Evolutionary conservation across 2,329 filamentous ascomycete species (phyloP).

Genomic region (Pseudogymnoascus sp.): DNA sequence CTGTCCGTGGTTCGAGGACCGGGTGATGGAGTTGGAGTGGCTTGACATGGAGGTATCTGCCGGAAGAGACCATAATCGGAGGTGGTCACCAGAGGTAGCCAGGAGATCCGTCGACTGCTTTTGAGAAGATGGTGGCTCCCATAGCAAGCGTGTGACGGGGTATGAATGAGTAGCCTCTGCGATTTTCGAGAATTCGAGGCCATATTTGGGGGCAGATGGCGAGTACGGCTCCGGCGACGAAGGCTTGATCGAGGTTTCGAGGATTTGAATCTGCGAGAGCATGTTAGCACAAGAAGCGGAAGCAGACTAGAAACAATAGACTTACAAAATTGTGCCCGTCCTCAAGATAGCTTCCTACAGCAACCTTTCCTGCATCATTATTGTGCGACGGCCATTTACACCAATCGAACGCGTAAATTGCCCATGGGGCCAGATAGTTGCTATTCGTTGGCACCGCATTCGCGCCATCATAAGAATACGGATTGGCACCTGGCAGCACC

Average conservation of each 20-base stretch:
- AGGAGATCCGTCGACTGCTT: conserved; percentile 94
- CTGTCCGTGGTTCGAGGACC: conserved; percentile 50
- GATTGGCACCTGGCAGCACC: conserved; percentile 45
- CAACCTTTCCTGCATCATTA: conserved; percentile 81
- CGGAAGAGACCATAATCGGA: conserved; percentile 88
- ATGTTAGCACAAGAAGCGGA: not conserved
- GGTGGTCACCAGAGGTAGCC: conserved; percentile 88
- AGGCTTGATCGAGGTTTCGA: conserved; percentile 73
- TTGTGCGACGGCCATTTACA: conserved; percentile 90
- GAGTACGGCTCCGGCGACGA: conserved; percentile 61
- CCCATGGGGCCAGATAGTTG: conserved; percentile 91
- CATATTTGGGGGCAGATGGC: conserved; percentile 63
- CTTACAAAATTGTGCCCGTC: conserved; percentile 95
- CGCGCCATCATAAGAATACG: conserved; percentile 56
- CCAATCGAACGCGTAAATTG: conserved; percentile 96
- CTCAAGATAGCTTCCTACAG: conserved; percentile 91
- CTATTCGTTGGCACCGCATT: conserved; percentile 65
- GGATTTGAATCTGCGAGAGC: conserved; percentile 77
- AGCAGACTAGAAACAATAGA: conserved; percentile 13
- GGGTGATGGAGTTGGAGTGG: conserved; percentile 59
- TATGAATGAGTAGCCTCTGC: conserved; percentile 98
- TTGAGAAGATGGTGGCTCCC: conserved; percentile 90
- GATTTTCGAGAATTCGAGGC: conserved; percentile 83
- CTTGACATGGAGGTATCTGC: conserved; percentile 48
- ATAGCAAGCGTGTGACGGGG: conserved; percentile 87